Percentiles rank a stretch among this genome's conserved stretches.
Evolutionary conservation across 805 yeast genomes (phyloP).

Genomic region (Kodamaea lidongshanica): DNA sequence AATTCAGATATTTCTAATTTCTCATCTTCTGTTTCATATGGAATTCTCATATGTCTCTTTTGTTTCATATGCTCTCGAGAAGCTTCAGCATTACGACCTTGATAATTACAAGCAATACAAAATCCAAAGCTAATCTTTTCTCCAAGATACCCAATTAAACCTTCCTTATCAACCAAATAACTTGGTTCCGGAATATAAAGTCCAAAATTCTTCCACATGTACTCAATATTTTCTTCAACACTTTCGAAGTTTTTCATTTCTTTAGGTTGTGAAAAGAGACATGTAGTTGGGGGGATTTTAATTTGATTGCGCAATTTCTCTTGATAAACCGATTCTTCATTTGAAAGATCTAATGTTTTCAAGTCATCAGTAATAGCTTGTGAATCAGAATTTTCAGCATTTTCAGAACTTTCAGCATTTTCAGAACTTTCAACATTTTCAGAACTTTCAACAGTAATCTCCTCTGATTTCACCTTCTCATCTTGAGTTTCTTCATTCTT

Average conservation of each 20-base stretch:
- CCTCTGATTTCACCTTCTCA: not conserved
- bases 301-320: constrained; percentile 42
- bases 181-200: constrained; percentile 79
- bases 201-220: constrained; percentile 79
- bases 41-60: constrained; percentile 83
- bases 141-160: constrained; percentile 68
- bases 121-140: constrained; percentile 79
- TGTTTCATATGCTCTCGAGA: constrained; percentile 82
- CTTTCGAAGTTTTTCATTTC: constrained; percentile 26
- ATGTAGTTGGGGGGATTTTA: constrained; percentile 43
- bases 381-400: constrained; percentile 1
- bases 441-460: too few species aligned
- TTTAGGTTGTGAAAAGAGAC: constrained; percentile 45
- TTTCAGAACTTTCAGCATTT: constrained; percentile 1
- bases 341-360: too few species aligned
- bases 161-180: constrained; percentile 61
- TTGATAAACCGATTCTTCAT: constrained; percentile 38
- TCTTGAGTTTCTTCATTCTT: constrained; percentile 4
- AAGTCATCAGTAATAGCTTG: too few species aligned
- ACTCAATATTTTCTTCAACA: constrained; percentile 46
- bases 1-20: constrained; percentile 69
- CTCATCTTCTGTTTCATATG: constrained; percentile 79
- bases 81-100: constrained; percentile 79
- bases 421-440: too few species aligned
- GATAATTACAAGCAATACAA: constrained; percentile 76